Base-by-base conservation (phyloP, 768 basidiomycete species). In the Leccinum boreale region DNA sequence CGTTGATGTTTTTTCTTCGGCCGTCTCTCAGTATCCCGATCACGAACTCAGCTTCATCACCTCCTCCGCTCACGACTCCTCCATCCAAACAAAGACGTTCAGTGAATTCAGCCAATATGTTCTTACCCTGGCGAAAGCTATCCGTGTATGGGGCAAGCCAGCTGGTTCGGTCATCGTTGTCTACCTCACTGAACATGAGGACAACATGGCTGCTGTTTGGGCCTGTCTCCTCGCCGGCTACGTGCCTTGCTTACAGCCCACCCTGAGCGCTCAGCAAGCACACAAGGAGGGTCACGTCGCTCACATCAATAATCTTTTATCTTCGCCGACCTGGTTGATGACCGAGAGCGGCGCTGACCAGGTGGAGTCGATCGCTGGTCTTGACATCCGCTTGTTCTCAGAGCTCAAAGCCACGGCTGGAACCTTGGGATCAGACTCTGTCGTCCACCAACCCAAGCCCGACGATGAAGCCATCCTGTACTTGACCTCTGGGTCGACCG, bases 191-290 rank as follows among this genome's bases (percentile, higher is more conserved):
- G n/a, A n/a, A n/a, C n/a, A n/a, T n/a, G n/a, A n/a, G n/a, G n/a
- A n/a, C n/a, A n/a, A n/a, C n/a, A n/a, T n/a, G n/a, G n/a, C n/a
- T n/a, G n/a, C n/a, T n/a, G n/a, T n/a, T n/a, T 72, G 71, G 70
- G 70, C 70, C 0, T 73, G 67, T 49, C 53, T 72, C 1, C 58
- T 72, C 14, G 71, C 70, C 4, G 70, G 70, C 15, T 66, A 61
- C 55, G 61, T 72, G 1, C 70, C 71, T 8, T 72, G 71, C 61
- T 55, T 72, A 48, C 70, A 71, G 44, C 71, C 70, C n/a, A 64
- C 70, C 1, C 53, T 73, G 33, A 73, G 71, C 36, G 70, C 72
- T 17, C 68, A 72, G 23, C 70, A 71, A 50, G 58, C 69, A 0
- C 70, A 70, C 52, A 67, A 69, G 29, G 69, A 71, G 14, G 66